A percentile compares a stretch with the other conserved stretches of the same genome.
Conservation (phyloP, 805 yeast species). For the Cyberlindnera maritima region DNA sequence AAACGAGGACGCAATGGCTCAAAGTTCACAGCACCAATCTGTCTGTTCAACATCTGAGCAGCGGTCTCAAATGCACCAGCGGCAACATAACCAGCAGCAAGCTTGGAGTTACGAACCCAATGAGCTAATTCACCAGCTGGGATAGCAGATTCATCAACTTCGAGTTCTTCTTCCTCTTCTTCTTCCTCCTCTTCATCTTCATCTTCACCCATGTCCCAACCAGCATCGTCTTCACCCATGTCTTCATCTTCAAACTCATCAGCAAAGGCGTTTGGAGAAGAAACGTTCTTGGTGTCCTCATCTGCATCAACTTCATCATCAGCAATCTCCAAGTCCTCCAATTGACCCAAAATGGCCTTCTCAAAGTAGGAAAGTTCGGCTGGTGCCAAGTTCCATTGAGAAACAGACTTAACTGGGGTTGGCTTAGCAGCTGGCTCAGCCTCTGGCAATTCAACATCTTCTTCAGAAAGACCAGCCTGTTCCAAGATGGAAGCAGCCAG, state of each 20-base stretch:
- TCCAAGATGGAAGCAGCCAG: slow-evolving; percentile 70
- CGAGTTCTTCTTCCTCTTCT: slow-evolving; percentile 47
- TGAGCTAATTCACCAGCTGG: slow-evolving; percentile 52
- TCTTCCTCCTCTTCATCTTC: slow-evolving; percentile 69
- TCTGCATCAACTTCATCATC: slow-evolving; percentile 37
- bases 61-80: slow-evolving; percentile 97
- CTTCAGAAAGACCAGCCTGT: slow-evolving; percentile 63
- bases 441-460: slow-evolving; percentile 64
- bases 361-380: slow-evolving; percentile 80
- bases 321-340: slow-evolving; percentile 60
- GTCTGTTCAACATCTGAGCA: slow-evolving; percentile 86
- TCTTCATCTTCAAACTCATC: slow-evolving; percentile 45
- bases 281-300: slow-evolving; percentile 25
- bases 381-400: slow-evolving; percentile 81
- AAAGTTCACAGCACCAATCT: slow-evolving; percentile 80
- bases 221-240: slow-evolving; percentile 48
- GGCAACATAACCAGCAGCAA: slow-evolving; percentile 91
- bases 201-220: slow-evolving; percentile 83
- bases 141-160: slow-evolving; percentile 29
- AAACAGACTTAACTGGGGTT: slow-evolving; percentile 43
- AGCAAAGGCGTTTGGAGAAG: slow-evolving; percentile 19
- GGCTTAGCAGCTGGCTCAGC: slow-evolving; percentile 44
- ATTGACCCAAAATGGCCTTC: slow-evolving; percentile 73
- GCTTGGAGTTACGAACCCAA: slow-evolving; percentile 87
- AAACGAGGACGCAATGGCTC: slow-evolving; percentile 85